These are phyloP conservation scores for Cicer chorassanicum DNA, from an alignment of 306 rosid genomes.

Conservation along the genomic window DNA sequence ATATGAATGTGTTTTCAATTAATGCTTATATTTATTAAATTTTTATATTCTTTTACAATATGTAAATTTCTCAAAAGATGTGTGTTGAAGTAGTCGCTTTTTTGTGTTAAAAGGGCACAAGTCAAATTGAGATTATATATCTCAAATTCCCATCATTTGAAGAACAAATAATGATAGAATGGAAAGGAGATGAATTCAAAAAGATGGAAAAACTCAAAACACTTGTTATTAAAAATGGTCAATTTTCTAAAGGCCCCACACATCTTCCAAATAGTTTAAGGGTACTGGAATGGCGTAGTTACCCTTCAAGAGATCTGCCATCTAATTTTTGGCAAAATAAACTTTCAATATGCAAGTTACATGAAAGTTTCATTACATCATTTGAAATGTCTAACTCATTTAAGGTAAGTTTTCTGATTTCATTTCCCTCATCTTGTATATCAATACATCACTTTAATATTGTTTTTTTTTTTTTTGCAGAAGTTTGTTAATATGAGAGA, in stretches of 20 bases:
- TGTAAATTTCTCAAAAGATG: too few species aligned
- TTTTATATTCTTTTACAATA: too few species aligned
- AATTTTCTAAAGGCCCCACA: neutral
- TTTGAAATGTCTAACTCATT: neutral
- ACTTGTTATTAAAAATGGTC: neutral
- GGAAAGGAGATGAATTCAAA: slow-evolving; percentile 21
- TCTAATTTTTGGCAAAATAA: neutral
- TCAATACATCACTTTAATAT: neutral
- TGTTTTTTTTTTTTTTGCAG: neutral
- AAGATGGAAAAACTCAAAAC: neutral
- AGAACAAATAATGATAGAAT: neutral
- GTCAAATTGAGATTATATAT: neutral
- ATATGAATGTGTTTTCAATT: neutral
- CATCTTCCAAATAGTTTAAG: slow-evolving; percentile 16
- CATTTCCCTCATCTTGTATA: neutral
- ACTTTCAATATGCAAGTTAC: slow-evolving; percentile 4
- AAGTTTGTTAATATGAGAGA: neutral
- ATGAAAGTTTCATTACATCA: neutral
- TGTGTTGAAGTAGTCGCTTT: too few species aligned
- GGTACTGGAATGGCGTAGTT: neutral
- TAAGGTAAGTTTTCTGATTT: slow-evolving; percentile 3
- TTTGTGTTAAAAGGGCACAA: neutral
- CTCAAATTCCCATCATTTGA: neutral
- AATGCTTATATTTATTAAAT: too few species aligned
- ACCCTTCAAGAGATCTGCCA: neutral